Base-by-base conservation (phyloP, 352 stramenopile species). In the Pythium dissimile region DNA sequence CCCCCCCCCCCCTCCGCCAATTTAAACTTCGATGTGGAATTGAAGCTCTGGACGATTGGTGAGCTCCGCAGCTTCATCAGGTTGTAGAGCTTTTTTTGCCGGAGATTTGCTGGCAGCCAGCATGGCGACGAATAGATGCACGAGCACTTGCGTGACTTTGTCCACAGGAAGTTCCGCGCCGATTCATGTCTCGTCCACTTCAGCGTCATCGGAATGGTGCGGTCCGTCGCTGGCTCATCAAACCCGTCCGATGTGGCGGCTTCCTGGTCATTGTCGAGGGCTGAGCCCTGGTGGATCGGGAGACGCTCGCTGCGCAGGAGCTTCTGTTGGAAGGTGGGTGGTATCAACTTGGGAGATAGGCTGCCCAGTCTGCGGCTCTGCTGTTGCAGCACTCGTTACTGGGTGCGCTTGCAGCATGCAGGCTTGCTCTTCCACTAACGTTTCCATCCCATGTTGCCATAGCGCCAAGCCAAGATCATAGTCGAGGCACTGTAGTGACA, bases 391-490 rank as follows among this genome's bases (percentile, higher is more conserved):
- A n/a, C n/a, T n/a, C n/a, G n/a, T n/a, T n/a, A 31, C n/a, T 28
- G 5, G 35, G 27, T 49, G 50, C 34, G 10, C 10, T 9, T 21
- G 21, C 13, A 27, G 15, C 35, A 16, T 10, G 2, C 10, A 13
- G 35, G 18, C 38, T 57, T 45, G 34, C 50, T 57, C 50, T 46
- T 57, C 10, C 35, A 27, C 27, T 37, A 26, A 28, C 42, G 34
- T 24, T 57, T 57, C 3, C 35, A 57, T 38, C 50, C 50, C 50
- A 57, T 57, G 27, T n/a, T 43, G 44, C 15, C 0, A 27, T 27
- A 39, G 16, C 5, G 41, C 21, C 27, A 28, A 26, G 44, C 9
- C 30, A 21, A 18, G 11, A 30, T 27, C n/a, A 18, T 27, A 8
- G 21, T 32, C 32, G 21, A 48, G 13, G 41, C 18, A 20, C 2